Conservation (phyloP, 495 filamentous ascomycete genomes). For the Elaphomyces granulatus region DNA sequence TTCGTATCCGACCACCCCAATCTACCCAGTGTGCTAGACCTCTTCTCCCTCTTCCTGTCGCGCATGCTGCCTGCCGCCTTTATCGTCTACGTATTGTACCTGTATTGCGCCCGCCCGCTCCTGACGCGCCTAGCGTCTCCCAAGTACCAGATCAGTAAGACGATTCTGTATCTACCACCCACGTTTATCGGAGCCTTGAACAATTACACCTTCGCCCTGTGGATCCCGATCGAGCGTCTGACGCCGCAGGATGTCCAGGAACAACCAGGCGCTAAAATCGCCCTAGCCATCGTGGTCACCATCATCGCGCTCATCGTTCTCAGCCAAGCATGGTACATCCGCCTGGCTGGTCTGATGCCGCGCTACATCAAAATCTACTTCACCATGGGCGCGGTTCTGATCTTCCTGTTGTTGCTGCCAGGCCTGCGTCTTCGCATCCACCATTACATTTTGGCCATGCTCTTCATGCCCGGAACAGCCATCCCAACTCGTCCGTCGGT, state of each 20-base stretch:
- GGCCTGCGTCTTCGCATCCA: conserved; percentile 83
- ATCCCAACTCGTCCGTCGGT: conserved; percentile 68
- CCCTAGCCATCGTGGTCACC: conserved; percentile 52
- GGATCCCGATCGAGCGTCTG: conserved; percentile 68
- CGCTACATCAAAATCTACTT: conserved; percentile 61
- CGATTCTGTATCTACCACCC: conserved; percentile 56
- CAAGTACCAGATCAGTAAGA: conserved; percentile 50
- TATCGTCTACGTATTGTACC: conserved; percentile 58
- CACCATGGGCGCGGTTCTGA: conserved; percentile 39
- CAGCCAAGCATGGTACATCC: conserved; percentile 62
- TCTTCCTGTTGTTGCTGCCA: conserved; percentile 57
- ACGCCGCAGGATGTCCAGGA: conserved; percentile 60
- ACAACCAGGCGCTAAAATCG: conserved; percentile 62
- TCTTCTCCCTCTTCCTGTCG: conserved; percentile 56
- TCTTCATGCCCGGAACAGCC: conserved; percentile 72
- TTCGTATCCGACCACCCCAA: conserved; percentile 63
- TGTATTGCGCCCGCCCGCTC: conserved; percentile 43
- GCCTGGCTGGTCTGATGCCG: conserved; percentile 54
- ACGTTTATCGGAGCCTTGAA: conserved; percentile 69
- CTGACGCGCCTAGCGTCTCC: conserved; percentile 43
- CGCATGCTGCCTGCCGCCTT: conserved; percentile 68
- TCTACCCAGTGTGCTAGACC: conserved; percentile 35
- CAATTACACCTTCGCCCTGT: conserved; percentile 66
- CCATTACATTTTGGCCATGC: conserved; percentile 79
- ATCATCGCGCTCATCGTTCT: conserved; percentile 43